Percentiles rank a stretch among this genome's conserved stretches.
These are phyloP conservation scores for Lepidium didymum DNA, from an alignment of 345 rosid species.

Conservation along the genomic window DNA sequence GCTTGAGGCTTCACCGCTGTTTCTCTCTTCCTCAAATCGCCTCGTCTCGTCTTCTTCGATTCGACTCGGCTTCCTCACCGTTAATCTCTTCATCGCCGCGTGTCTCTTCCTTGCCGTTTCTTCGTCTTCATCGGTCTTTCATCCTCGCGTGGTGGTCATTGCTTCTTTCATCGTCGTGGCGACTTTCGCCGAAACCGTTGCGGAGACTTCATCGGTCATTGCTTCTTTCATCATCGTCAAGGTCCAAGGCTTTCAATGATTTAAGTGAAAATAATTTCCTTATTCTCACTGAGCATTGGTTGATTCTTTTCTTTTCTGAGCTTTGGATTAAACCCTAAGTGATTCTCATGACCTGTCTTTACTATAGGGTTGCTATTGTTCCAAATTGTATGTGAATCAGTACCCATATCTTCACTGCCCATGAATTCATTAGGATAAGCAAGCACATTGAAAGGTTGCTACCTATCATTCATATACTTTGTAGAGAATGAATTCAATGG, in stretches of 20 bases:
- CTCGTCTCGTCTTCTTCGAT: too few relatives aligned
- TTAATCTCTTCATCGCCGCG: too few relatives aligned
- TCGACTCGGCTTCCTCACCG: too few relatives aligned
- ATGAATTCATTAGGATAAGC: neutral
- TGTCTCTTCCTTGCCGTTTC: too few relatives aligned
- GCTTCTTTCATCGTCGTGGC: too few relatives aligned
- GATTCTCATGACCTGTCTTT: neutral
- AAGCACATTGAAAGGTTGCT: neutral
- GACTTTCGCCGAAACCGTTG: too few relatives aligned
- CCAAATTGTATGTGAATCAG: neutral
- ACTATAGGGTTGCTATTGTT: neutral
- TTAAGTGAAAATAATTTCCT: constrained; percentile 25
- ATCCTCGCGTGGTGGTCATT: too few relatives aligned
- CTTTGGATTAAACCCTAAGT: neutral
- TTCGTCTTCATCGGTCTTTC: too few relatives aligned
- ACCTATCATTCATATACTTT: neutral
- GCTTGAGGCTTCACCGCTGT: too few relatives aligned
- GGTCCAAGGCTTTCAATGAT: constrained; percentile 77
- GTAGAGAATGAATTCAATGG: neutral
- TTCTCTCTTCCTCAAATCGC: too few relatives aligned
- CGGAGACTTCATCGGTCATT: too few relatives aligned
- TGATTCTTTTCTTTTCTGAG: neutral
- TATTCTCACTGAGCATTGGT: neutral
- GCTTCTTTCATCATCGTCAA: too few relatives aligned
- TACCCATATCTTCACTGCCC: neutral